Conservation (phyloP, 768 basidiomycete genomes). For the Holtermannia corniformis region DNA sequence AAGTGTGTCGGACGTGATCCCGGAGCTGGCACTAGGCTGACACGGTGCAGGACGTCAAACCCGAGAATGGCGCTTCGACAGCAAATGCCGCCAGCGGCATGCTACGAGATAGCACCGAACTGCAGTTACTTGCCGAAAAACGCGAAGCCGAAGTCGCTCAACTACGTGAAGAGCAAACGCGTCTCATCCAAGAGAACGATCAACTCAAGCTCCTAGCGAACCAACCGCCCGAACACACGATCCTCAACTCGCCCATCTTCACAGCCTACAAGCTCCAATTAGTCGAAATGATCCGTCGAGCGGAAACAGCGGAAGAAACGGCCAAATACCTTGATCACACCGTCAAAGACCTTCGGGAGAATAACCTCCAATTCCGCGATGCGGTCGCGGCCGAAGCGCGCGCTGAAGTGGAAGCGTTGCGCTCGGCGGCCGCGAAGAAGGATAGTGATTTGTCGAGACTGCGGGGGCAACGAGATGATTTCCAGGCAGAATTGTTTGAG, state of each 20-base stretch:
- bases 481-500: slow-evolving; percentile 54
- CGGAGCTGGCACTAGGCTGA: slow-evolving; percentile 7
- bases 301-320: slow-evolving; percentile 45
- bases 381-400: slow-evolving; percentile 18
- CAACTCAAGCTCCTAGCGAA: slow-evolving; percentile 18
- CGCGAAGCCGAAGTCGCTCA: slow-evolving; percentile 22
- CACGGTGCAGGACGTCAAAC: slow-evolving; percentile 17
- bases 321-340: slow-evolving; percentile 16
- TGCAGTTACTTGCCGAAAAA: slow-evolving; percentile 27
- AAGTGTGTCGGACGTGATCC: neutral
- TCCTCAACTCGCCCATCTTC: slow-evolving; percentile 44
- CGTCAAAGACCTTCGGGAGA: slow-evolving; percentile 6
- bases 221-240: slow-evolving; percentile 27
- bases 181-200: slow-evolving; percentile 25
- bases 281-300: slow-evolving; percentile 44
- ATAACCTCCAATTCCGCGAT: slow-evolving; percentile 28
- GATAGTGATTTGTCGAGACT: slow-evolving; percentile 42
- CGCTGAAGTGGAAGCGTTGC: slow-evolving; percentile 46
- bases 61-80: neutral
- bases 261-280: slow-evolving; percentile 52
- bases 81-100: slow-evolving; percentile 1
- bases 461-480: slow-evolving; percentile 46
- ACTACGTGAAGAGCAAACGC: slow-evolving; percentile 25
- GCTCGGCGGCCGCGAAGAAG: slow-evolving; percentile 27
- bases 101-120: slow-evolving; percentile 24